Percentiles rank a stretch among this genome's conserved stretches.
Conservation (phyloP, 306 rosid genomes). For the Sesbania bispinosa region DNA sequence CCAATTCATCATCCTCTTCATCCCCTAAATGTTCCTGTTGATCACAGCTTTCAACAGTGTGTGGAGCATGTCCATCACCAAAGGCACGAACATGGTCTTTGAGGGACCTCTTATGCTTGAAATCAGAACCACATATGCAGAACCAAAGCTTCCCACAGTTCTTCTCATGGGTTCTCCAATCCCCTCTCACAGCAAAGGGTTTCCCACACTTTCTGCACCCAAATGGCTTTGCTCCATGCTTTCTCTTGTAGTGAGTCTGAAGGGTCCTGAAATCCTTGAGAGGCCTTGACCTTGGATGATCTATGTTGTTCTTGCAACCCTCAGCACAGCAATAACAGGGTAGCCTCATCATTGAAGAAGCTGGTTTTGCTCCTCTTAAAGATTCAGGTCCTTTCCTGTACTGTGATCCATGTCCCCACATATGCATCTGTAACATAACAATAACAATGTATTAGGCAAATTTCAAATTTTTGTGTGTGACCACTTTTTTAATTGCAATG, state of each 20-base stretch:
- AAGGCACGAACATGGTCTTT: conserved; percentile 88
- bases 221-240: conserved; percentile 89
- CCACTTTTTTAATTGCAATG: too few species aligned
- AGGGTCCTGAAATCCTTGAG: conserved; percentile 87
- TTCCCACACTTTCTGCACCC: conserved; percentile 83
- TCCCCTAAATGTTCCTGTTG: conserved; percentile 28
- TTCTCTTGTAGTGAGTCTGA: conserved; percentile 90
- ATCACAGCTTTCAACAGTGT: conserved; percentile 50
- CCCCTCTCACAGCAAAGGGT: conserved; percentile 83
- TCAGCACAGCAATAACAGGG: conserved; percentile 96
- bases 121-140: conserved; percentile 92
- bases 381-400: conserved; percentile 93
- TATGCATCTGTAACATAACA: conserved; percentile 66
- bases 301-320: conserved; percentile 85
- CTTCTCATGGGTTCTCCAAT: conserved; percentile 97
- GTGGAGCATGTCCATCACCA: conserved; percentile 78
- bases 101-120: conserved; percentile 89
- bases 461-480: neutral
- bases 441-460: neutral
- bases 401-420: conserved; percentile 99
- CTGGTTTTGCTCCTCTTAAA: conserved; percentile 67
- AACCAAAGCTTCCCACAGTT: conserved; percentile 97
- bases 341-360: conserved; percentile 71
- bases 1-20: conserved; percentile 33
- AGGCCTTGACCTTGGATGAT: conserved; percentile 82